Conservation (phyloP, 2,329 filamentous ascomycete genomes). For the Elsinoe perseae region DNA sequence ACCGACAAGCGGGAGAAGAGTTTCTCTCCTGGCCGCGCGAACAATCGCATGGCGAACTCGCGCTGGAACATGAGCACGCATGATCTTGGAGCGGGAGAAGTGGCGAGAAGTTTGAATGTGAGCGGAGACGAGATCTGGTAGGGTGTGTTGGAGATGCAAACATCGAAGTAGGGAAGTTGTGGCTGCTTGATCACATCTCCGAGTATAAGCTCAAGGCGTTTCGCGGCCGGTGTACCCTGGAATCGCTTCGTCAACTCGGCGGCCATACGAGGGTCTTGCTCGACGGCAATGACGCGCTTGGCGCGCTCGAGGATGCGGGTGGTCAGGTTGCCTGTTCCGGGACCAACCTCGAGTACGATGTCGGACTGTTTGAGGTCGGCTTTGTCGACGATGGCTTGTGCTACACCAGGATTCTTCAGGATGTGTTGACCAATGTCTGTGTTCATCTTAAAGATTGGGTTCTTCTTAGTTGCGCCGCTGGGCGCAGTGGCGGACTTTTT, state of each 20-base stretch:
- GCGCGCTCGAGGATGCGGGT: conserved; percentile 82
- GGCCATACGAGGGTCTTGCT: conserved; percentile 93
- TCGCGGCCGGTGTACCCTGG: conserved; percentile 76
- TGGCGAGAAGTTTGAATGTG: conserved; percentile 80
- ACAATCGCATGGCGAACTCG: conserved; percentile 85
- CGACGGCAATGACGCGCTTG: conserved; percentile 75
- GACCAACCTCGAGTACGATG: conserved; percentile 84
- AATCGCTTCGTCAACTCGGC: conserved; percentile 91
- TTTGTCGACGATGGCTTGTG: conserved; percentile 76
- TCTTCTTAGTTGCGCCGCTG: conserved; percentile 41
- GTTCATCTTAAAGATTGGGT: conserved; percentile 97
- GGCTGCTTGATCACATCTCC: conserved; percentile 87
- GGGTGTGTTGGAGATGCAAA: conserved; percentile 72
- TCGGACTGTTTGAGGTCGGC: conserved; percentile 83
- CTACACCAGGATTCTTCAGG: conserved; percentile 82
- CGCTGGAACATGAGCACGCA: conserved; percentile 95
- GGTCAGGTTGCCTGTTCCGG: conserved; percentile 82
- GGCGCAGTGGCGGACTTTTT: conserved; percentile 40
- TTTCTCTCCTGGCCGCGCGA: conserved; percentile 78
- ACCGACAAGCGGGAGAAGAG: conserved; percentile 87
- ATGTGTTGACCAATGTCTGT: conserved; percentile 85
- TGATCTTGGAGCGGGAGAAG: conserved; percentile 70
- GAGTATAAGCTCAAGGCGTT: conserved; percentile 76
- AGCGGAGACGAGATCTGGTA: conserved; percentile 82
- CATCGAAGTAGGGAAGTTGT: conserved; percentile 68